Evolutionary conservation across 2,329 filamentous ascomycete genomes (phyloP).

Genomic region (Parasarocladium wereldwijsianum): DNA sequence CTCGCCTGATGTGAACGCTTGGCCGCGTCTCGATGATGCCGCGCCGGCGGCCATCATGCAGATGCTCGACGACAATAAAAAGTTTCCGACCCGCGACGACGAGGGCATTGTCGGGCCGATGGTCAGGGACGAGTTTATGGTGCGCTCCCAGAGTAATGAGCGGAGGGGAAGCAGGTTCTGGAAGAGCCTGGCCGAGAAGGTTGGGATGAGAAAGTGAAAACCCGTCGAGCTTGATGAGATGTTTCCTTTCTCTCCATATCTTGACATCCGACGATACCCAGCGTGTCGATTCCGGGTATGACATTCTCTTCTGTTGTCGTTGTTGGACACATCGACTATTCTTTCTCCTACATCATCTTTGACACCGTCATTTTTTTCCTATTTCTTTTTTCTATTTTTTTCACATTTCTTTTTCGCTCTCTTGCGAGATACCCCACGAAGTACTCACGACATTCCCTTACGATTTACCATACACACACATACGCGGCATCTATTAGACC

Average conservation of each 20-base stretch:
- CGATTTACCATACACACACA: background rate
- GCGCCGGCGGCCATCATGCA: constrained; percentile 52
- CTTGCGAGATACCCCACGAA: background rate
- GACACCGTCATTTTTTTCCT: background rate
- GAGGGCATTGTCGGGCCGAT: constrained; percentile 91
- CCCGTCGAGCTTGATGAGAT: background rate
- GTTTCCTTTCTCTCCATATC: too few species aligned
- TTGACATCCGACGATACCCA: too few species aligned
- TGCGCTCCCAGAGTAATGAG: constrained; percentile 27
- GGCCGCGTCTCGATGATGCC: constrained; percentile 34
- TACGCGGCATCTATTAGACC: too few species aligned
- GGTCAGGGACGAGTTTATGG: constrained; percentile 47
- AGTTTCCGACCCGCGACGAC: constrained; percentile 79
- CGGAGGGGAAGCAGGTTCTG: constrained; percentile 30
- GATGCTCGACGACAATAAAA: constrained; percentile 58
- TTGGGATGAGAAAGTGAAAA: constrained; percentile 14
- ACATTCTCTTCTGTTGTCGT: too few species aligned
- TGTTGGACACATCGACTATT: too few species aligned
- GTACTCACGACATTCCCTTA: background rate
- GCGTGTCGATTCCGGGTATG: too few species aligned
- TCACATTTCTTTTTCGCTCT: background rate
- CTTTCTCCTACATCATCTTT: too few species aligned
- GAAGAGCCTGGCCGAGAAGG: constrained; percentile 32
- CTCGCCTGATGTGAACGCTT: constrained; percentile 25
- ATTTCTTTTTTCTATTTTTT: background rate